Percentiles rank a stretch among this genome's conserved stretches.
phyloP scores from a whole-genome alignment of 2,329 filamentous ascomycete genomes.

The Trichophyton rubrum region DNA sequence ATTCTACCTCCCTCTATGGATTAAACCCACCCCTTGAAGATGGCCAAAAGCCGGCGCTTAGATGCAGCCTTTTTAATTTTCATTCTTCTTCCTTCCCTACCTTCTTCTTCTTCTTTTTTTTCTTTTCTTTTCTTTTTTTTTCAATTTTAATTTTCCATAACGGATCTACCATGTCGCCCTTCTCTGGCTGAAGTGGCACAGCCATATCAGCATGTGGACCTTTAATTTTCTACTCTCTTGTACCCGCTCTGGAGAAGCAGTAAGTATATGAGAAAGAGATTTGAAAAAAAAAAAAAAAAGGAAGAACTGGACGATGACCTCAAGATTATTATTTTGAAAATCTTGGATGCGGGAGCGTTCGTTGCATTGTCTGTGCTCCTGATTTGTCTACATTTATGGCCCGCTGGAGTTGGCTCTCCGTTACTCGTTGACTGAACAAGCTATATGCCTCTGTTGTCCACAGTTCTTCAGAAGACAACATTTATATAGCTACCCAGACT shows the following conservation, averaged over 20 bases:
- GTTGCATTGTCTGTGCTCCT: constrained; percentile 2
- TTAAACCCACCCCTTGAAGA: background rate
- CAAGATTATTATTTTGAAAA: background rate
- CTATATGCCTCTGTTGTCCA: background rate
- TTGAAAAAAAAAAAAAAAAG: background rate
- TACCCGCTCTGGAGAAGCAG: constrained; percentile 1
- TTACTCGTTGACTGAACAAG: background rate
- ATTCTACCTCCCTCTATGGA: background rate
- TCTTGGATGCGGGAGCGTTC: constrained; percentile 2
- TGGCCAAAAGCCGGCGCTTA: constrained; percentile 4
- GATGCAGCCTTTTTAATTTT: constrained; percentile 6
- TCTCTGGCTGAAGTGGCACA: constrained; percentile 4
- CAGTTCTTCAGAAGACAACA: background rate
- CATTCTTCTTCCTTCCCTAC: background rate
- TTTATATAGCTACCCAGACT: background rate
- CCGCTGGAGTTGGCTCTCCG: background rate
- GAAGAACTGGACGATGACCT: background rate
- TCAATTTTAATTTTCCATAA: background rate
- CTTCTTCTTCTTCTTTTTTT: background rate
- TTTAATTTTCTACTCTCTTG: constrained; percentile 1
- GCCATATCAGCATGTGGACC: constrained; percentile 3
- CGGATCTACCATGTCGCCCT: constrained; percentile 5
- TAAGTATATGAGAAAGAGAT: background rate
- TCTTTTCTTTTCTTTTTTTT: background rate
- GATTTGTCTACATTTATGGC: constrained; percentile 1